Evolutionary conservation across 768 basidiomycete species (phyloP), one percentile per base, ranked within the genome.

Genomic region (Coprinopsis strossmayeri): DNA sequence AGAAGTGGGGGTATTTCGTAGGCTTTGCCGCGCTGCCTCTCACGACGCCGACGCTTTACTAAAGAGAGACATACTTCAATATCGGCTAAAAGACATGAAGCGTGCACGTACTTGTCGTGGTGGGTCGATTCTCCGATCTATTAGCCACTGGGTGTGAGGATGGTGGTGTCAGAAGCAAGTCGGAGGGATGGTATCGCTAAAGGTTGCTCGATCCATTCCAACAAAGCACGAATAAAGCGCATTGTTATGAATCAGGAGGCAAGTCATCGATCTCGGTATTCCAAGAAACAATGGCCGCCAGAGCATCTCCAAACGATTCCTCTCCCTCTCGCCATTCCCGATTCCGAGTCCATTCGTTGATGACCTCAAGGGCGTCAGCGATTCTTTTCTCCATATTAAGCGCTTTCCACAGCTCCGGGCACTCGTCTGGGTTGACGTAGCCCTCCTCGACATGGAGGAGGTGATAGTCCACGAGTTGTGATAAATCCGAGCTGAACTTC

Each of bases 301-400:
- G 54, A n/a, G 59, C 61, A 54, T 64, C 58, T 18, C 60, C 62
- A 30, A 66, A 63, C 67, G 64, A 68, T 34, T 65, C 64, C 38
- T 67, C 67, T 11, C 55, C 57, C 20, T 53, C 50, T 42, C 59
- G 48, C 61, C 58, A 61, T 50, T 49, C 26, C 55, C 56, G 24
- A 24, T 57, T 28, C 39, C 45, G 15, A 37, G 27, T 49, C 57
- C 57, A 59, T 35, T 48, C 30, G 23, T 42, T 35, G 9, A 59
- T 51, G 10, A 49, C 28, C 12, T 28, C 17, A 23, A 32, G 45
- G 15, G 55, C 64, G 20, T 57, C 54, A 20, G 40, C 50, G 5
- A 67, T 52, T 25, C 60, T 50, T 13, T 39, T 26, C 18, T 59
- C 54, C 17, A 61, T 35, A 17, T 56, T 46, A 46, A 57, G 28